Conservation (phyloP, 305 asterid species). For the Fraxinus ornus region DNA sequence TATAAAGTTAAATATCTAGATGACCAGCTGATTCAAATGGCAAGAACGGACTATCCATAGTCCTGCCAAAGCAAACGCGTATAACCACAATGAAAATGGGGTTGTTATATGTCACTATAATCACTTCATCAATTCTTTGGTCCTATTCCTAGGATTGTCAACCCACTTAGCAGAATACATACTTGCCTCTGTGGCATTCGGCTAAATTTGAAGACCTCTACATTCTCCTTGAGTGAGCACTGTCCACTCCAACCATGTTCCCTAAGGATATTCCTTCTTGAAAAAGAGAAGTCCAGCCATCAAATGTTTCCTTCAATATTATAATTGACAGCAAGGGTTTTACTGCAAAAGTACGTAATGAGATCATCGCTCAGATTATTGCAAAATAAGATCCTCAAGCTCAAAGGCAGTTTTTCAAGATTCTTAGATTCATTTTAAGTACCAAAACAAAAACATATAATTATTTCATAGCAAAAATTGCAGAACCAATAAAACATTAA, state of each 20-base stretch:
- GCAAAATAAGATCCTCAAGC: not conserved
- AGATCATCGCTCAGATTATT: constrained; percentile 3
- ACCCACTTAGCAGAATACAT: constrained; percentile 49
- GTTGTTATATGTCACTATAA: constrained; percentile 39
- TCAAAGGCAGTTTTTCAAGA: not conserved
- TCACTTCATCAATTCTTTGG: constrained; percentile 39
- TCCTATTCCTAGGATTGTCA: constrained; percentile 42
- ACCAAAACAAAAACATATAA: not conserved
- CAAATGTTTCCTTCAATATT: constrained; percentile 43
- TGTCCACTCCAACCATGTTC: constrained; percentile 31
- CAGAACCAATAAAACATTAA: not conserved
- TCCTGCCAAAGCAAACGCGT: constrained; percentile 29
- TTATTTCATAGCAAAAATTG: not conserved
- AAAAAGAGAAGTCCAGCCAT: constrained; percentile 21
- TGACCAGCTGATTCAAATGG: constrained; percentile 44
- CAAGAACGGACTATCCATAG: constrained; percentile 40
- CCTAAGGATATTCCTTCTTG: constrained; percentile 30
- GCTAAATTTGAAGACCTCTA: constrained; percentile 38
- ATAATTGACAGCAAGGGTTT: constrained; percentile 39
- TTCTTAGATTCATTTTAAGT: not conserved
- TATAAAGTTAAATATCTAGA: constrained; percentile 39
- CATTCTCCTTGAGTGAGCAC: constrained; percentile 32
- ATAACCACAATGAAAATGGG: constrained; percentile 37
- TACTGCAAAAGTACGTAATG: constrained; percentile 45
- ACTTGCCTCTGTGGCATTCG: constrained; percentile 38